Evolutionary conservation across 208 protist genomes (phyloP), one percentile per base, ranked within the genome.

Genomic region (Balamuthia mandrillaris): DNA sequence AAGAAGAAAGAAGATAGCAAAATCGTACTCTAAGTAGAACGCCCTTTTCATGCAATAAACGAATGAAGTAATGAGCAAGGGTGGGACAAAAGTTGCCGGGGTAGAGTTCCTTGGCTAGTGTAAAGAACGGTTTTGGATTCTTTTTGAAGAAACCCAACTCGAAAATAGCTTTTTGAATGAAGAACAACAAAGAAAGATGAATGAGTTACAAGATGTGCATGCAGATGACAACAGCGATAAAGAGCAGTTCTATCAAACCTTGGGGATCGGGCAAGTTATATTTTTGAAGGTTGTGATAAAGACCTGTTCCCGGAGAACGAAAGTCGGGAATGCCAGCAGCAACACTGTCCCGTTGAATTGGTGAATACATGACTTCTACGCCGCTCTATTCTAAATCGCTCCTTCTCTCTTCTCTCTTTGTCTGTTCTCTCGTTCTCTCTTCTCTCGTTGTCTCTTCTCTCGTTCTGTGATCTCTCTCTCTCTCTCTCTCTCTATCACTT

Each of bases 401-500:
- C n/a, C n/a, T n/a, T n/a, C n/a, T n/a, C n/a, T n/a, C n/a, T n/a
- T n/a, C n/a, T n/a, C n/a, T n/a, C n/a, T 56, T 56, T 18, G 49
- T 56, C 21, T 56, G n/a, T 27, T 18, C 21, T 56, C 18, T 27
- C 21, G 18, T 56, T 56, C 49, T 27, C 18, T 27, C 49, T 56
- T 56, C n/a, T 56, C n/a, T 56, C n/a, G 18, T 56, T 56, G 18
- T 56, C 21, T n/a, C 83, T 81, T 21, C 10, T 63, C 18, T 70
- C 18, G 21, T 56, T 56, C 18, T 56, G 21, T 56, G 21, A 18
- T 56, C n/a, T 56, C 21, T 27, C n/a, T n/a, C 18, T 18, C 49
- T 56, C n/a, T 56, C n/a, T 56, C 97, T 86, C 98, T 95, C 10
- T 94, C 94, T 74, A 98, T 97, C 41, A 95, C 95, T 0, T 94